Conservation (phyloP, 768 basidiomycete species). For the Kwoniella dendrophila region DNA sequence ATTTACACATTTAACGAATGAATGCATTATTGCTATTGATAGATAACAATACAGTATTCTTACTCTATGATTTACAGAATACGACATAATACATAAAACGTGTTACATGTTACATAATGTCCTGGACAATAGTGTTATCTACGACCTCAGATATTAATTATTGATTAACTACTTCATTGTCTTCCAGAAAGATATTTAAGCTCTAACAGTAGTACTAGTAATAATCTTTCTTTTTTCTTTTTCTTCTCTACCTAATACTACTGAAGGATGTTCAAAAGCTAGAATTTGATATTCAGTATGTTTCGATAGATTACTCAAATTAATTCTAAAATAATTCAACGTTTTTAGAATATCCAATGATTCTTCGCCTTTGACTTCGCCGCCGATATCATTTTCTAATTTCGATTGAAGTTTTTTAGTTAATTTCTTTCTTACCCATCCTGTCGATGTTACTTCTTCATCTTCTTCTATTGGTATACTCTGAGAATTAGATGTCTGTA, state of each 20-base stretch:
- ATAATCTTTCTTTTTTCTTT: conserved; percentile 62
- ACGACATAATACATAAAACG: too few species aligned
- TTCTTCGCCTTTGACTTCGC: neutral
- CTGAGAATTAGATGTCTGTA: too few species aligned
- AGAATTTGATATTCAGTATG: conserved; percentile 76
- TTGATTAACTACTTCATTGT: too few species aligned
- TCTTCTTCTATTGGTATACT: conserved; percentile 23
- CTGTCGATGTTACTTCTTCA: conserved; percentile 32
- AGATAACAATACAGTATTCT: too few species aligned
- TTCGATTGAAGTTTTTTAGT: neutral
- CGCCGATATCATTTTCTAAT: neutral
- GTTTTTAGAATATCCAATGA: conserved; percentile 21
- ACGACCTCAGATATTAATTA: too few species aligned
- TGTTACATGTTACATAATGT: too few species aligned
- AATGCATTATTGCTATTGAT: too few species aligned
- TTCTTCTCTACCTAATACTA: conserved; percentile 65
- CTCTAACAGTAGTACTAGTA: conserved; percentile 38
- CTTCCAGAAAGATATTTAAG: too few species aligned
- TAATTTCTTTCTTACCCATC: conserved; percentile 48
- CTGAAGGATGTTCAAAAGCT: conserved; percentile 71
- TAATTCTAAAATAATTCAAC: conserved; percentile 60
- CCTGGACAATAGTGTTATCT: too few species aligned
- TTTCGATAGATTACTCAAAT: conserved; percentile 59
- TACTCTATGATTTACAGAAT: too few species aligned
- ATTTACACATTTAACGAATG: too few species aligned